Percentiles rank a stretch among this genome's conserved stretches.
Evolutionary conservation across 2,329 filamentous ascomycete species (phyloP).

Genomic region (Chaetomium globosum): DNA sequence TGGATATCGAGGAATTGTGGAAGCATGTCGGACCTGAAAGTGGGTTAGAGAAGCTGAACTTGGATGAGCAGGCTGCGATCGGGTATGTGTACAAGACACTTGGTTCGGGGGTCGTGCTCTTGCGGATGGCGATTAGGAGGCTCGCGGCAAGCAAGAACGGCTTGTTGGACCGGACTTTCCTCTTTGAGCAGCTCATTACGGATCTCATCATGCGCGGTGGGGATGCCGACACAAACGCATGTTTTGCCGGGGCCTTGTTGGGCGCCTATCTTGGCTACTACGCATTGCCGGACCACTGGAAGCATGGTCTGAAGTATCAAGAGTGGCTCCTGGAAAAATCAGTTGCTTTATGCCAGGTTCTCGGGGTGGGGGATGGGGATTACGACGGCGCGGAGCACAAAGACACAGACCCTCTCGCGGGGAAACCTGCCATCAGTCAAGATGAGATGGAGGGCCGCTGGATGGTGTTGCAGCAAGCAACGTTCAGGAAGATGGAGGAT

Average conservation of each 20-base stretch:
- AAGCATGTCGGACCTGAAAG: slow-evolving; percentile 44
- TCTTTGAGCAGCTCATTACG: slow-evolving; percentile 53
- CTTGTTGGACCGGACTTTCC: slow-evolving; percentile 32
- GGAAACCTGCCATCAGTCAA: slow-evolving; percentile 45
- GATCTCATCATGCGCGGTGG: slow-evolving; percentile 55
- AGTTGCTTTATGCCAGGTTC: slow-evolving; percentile 45
- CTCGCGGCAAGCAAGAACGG: slow-evolving; percentile 29
- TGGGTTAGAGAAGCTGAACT: slow-evolving; percentile 45
- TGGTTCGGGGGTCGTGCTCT: slow-evolving; percentile 50
- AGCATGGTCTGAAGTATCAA: slow-evolving; percentile 49
- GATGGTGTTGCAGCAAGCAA: slow-evolving; percentile 33
- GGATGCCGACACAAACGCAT: slow-evolving; percentile 59
- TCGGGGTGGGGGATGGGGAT: slow-evolving; percentile 44
- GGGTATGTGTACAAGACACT: slow-evolving; percentile 60
- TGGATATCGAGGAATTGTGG: slow-evolving; percentile 48
- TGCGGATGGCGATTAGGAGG: slow-evolving; percentile 49
- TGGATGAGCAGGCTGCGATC: slow-evolving; percentile 51
- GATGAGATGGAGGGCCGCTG: slow-evolving; percentile 42
- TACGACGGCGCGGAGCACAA: slow-evolving; percentile 44
- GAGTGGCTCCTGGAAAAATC: slow-evolving; percentile 52
- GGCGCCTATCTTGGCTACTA: slow-evolving; percentile 53
- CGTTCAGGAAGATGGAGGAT: slow-evolving; percentile 30
- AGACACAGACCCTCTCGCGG: slow-evolving; percentile 49
- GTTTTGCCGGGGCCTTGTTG: slow-evolving; percentile 54
- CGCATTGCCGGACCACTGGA: slow-evolving; percentile 53